Base-by-base conservation (phyloP, 169 alveolate species). In the Cryptosporidium canis region DNA sequence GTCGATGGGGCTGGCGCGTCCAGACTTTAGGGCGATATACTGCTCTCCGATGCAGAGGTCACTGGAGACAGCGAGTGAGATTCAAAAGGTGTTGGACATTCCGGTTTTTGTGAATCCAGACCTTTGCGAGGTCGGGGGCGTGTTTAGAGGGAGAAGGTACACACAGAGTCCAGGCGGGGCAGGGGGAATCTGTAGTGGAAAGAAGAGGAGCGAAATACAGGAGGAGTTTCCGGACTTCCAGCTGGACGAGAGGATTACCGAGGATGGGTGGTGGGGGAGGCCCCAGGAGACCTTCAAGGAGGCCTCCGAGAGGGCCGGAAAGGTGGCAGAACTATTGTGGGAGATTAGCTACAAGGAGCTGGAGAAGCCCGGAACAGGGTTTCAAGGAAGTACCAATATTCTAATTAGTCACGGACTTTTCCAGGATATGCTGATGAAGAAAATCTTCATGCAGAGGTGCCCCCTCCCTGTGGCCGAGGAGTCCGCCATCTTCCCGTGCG, bases 41-140 rank as follows among this genome's bases (percentile, higher is more conserved):
- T 77, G 87, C 37, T 77, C 87, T 1, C 87, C 87, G 21, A 58
- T 77, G 72, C 56, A 55, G 24, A 55, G 87, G 24, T 77, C 87
- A 9, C 27, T 77, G 31, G 87, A 77, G 39, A 77, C 87, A 0
- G 87, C 87, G 5, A 16, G 7, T 1, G 47, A 12, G 24, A 77
- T 77, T 12, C 87, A 77, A 41, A 77, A 55, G 12, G 45, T 16
- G 31, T 3, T 77, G n/a, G 35, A 43, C 21, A 21, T 56, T 58
- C 70, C 70, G 12, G 87, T 77, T 12, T 58, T 56, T 29, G 87
- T 77, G 18, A 58, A 58, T 24, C 61, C 70, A 55, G 87, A 77
- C 18, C 63, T 77, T 4, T 77, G 87, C 58, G 87, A 77, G 45
- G 87, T 77, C 39, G 87, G 87, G 39, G 87, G 87, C 1, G 77